Evolutionary conservation across 805 yeast genomes (phyloP), one percentile per base, ranked within the genome.

Genomic region (Maudiozyma pseudohumilis): DNA sequence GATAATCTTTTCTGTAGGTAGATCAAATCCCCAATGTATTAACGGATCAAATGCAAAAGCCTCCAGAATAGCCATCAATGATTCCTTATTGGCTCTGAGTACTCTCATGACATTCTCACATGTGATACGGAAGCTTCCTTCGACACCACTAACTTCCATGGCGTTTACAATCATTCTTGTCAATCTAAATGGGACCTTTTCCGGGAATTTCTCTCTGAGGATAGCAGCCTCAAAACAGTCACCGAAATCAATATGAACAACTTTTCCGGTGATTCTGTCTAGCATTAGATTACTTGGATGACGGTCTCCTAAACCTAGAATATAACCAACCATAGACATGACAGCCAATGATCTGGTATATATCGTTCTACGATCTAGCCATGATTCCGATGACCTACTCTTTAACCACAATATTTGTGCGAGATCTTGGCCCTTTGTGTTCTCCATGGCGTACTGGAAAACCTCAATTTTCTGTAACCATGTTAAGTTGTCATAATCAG

Each of bases 161-260:
- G 97, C 98, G 59, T 87, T 87, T 23, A 94, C 87, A 45, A 92
- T 69, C 98, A 89, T 89, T 59, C 97, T 69, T 0, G 98, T 89
- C 42, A 89, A 70, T 59, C 98, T 72, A 66, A 89, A 89, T 8
- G 98, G 98, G 21, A 89, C 97, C 59, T 89, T 89, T 53, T 89
- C 98, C 0, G 98, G 98, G 60, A 83, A 92, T 56, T 89, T 92
- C 49, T 89, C 97, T 48, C 98, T 74, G 43, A 92, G 63, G 35
- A 89, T 87, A 0, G 98, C 97, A 4, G 96, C 96, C 57, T 89
- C 98, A 53, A 89, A 89, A 71, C 98, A 89, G 59, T 89, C 98
- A 47, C 97, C 98, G 62, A 88, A 89, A 68, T 89, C 98, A 61
- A 89, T 89, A 56, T 89, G 98, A 29, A 89, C 74, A 36, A 89